Percentiles rank a stretch among this genome's conserved stretches.
phyloP scores from a whole-genome alignment of 2,329 filamentous ascomycete genomes.

The Phialophora tarda region DNA sequence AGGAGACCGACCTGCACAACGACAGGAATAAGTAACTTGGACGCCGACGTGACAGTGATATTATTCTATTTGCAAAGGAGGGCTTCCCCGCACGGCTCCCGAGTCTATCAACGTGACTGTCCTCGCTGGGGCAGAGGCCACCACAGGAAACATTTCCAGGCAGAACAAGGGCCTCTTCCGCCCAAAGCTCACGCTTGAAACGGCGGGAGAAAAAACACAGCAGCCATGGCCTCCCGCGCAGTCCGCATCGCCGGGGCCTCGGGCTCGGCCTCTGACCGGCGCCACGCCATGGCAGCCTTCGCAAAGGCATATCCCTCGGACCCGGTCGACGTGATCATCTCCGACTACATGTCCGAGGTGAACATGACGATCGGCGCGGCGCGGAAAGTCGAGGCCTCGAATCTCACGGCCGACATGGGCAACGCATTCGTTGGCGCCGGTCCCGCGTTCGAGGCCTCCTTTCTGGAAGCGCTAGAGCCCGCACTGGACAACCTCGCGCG shows the following conservation, averaged over 20 bases:
- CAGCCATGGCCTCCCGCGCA: slow-evolving; percentile 27
- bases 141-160: neutral
- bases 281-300: slow-evolving; percentile 53
- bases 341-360: slow-evolving; percentile 57
- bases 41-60: too few relatives aligned
- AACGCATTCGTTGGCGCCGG: slow-evolving; percentile 33
- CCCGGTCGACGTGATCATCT: slow-evolving; percentile 55
- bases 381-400: slow-evolving; percentile 46
- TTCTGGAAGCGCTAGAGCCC: slow-evolving; percentile 56
- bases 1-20: neutral
- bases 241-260: slow-evolving; percentile 46
- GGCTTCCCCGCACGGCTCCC: too few relatives aligned
- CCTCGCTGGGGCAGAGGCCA: neutral
- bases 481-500: slow-evolving; percentile 49
- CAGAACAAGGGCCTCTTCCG: neutral
- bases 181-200: neutral
- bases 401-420: slow-evolving; percentile 23
- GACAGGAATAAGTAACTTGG: neutral
- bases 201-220: neutral
- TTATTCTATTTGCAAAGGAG: too few relatives aligned
- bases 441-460: slow-evolving; percentile 59
- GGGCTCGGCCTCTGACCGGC: slow-evolving; percentile 54
- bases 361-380: slow-evolving; percentile 57
- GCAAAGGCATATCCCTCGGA: slow-evolving; percentile 51
- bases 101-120: too few relatives aligned